Evolutionary conservation across 1,284 basidiomycete species (phyloP), one percentile per base, ranked within the genome.

Genomic region (Ustilago vetiveriae): DNA sequence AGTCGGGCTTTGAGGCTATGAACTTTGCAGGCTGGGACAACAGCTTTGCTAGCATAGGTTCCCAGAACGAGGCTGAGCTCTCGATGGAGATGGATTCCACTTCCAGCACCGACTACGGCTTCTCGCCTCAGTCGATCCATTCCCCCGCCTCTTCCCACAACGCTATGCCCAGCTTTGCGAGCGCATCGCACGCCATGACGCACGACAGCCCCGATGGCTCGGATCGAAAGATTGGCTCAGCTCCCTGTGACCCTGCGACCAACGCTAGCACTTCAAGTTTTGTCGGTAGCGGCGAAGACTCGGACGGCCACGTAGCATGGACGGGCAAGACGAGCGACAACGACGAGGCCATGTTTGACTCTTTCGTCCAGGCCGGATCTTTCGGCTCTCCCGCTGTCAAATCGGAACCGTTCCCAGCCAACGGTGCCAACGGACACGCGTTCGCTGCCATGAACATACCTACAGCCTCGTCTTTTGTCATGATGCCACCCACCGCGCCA

Each of bases 301-400:
- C 69, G 17, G 69, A 65, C 46, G 46, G 57, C 17, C 59, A 57
- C 30, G 45, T 60, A 1, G 56, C 50, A 10, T 66, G 62, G 62
- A 30, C 47, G 7, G 59, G 41, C n/a, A 62, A 72, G 23, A 32
- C 56, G 10, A 48, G 53, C 22, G 64, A 62, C 44, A 64, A 72
- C n/a, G 74, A 76, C 40, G 75, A 78, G 29, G 74, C 67, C 41
- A 78, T 78, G 75, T 78, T 78, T 35, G 75, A 78, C 29, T 73
- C 73, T 9, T 62, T 78, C 40, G 72, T 78, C 17, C 70, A 76
- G 21, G 66, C 74, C 9, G 69, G 64, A 24, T 77, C 72, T 16
- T 77, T 77, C 17, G 76, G 57, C 27, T 58, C 65, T 33, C 60
- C 65, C 36, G 59, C 42, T 8, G 32, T 57, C 42, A 55, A 52